Percentiles rank a stretch among this genome's conserved stretches.
Conservation (phyloP, 2,329 filamentous ascomycete species). For the Alternaria brassicicola region DNA sequence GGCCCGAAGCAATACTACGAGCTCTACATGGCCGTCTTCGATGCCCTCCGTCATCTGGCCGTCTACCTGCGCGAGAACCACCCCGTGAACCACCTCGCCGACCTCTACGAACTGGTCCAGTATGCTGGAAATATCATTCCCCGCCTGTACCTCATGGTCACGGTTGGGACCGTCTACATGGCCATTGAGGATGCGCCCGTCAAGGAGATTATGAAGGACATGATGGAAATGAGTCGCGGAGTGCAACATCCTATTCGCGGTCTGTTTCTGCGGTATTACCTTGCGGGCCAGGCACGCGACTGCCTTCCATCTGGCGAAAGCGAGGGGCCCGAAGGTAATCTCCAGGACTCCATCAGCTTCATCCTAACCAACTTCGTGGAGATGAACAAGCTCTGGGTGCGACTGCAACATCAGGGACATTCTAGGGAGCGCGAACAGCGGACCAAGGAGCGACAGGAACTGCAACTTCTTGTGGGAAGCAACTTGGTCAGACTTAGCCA, state of each 20-base stretch:
- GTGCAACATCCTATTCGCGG: constrained; percentile 97
- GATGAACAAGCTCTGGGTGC: constrained; percentile 99
- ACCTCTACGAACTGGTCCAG: constrained; percentile 96
- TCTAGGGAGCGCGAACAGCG: constrained; percentile 92
- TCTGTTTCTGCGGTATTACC: constrained; percentile 92
- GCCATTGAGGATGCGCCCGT: constrained; percentile 96
- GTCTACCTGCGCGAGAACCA: constrained; percentile 97
- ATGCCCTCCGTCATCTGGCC: constrained; percentile 93
- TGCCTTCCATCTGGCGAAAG: constrained; percentile 79
- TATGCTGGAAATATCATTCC: constrained; percentile 98
- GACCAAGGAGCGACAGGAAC: constrained; percentile 91
- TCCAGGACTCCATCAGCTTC: constrained; percentile 98
- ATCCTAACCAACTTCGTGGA: constrained; percentile 98
- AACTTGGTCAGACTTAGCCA: constrained; percentile 96
- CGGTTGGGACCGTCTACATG: constrained; percentile 99
- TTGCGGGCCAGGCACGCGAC: constrained; percentile 93
- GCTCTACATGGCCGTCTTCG: constrained; percentile 98
- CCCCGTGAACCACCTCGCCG: constrained; percentile 95
- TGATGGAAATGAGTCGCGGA: constrained; percentile 99
- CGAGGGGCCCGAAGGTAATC: constrained; percentile 91
- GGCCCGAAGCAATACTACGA: constrained; percentile 99
- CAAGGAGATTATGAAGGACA: constrained; percentile 99
- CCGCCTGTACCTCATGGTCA: constrained; percentile 97
- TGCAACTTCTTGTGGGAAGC: constrained; percentile 93
- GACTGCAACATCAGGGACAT: constrained; percentile 95